A percentile compares a stretch with the other conserved stretches of the same genome.
Conservation (phyloP, 1,139 yeast genomes). For the Debaryomyces psychrophilus region DNA sequence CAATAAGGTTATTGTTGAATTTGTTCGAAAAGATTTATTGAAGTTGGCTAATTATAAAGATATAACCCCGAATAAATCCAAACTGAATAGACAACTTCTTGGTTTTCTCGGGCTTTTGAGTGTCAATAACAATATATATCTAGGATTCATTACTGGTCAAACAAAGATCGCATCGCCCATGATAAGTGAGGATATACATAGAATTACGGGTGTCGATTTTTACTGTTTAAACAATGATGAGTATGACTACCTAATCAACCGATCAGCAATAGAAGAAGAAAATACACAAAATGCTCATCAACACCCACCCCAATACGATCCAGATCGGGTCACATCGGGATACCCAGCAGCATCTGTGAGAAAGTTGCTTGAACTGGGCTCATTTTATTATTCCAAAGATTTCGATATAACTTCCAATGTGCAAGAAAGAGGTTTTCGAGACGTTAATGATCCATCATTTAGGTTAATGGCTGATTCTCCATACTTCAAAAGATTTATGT, state of each 20-base stretch:
- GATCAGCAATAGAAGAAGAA: slow-evolving; percentile 26
- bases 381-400: slow-evolving; percentile 65
- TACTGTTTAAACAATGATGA: slow-evolving; percentile 61
- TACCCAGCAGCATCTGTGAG: slow-evolving; percentile 64
- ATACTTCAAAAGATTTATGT: slow-evolving; percentile 60
- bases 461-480: slow-evolving; percentile 43
- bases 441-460: slow-evolving; percentile 30
- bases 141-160: slow-evolving; percentile 62
- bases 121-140: slow-evolving; percentile 55
- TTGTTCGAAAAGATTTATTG: slow-evolving; percentile 38
- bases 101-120: slow-evolving; percentile 66
- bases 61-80: slow-evolving; percentile 34
- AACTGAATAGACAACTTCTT: slow-evolving; percentile 35
- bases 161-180: slow-evolving; percentile 62
- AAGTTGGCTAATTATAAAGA: slow-evolving; percentile 46
- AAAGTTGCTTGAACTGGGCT: slow-evolving; percentile 60
- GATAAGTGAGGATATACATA: slow-evolving; percentile 53
- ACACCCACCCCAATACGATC: slow-evolving; percentile 11
- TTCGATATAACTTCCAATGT: slow-evolving; percentile 66
- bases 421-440: slow-evolving; percentile 54
- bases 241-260: slow-evolving; percentile 44
- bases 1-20: slow-evolving; percentile 54
- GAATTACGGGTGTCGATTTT: slow-evolving; percentile 61
- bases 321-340: slow-evolving; percentile 42
- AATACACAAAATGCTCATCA: slow-evolving; percentile 20